These are phyloP conservation scores for Verbena officinalis DNA, from an alignment of 257 asterid species.

Conservation along the genomic window DNA sequence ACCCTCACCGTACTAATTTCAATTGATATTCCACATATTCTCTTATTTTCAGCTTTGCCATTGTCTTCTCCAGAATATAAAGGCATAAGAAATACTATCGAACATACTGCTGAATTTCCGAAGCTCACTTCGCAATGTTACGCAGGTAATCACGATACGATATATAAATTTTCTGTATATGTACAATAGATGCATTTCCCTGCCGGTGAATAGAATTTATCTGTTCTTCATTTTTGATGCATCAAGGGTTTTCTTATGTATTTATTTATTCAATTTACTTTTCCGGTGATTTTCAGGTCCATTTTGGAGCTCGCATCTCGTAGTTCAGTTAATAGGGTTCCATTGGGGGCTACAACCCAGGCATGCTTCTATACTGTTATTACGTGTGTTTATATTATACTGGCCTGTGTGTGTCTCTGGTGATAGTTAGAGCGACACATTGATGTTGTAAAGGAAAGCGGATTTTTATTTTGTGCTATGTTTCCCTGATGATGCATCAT, in stretches of 20 bases:
- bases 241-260: too few species aligned
- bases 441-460: slow-evolving; percentile 15
- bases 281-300: slow-evolving; percentile 53
- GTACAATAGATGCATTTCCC: slow-evolving; percentile 4
- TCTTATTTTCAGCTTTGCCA: neutral
- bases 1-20: too few species aligned
- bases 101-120: slow-evolving; percentile 28
- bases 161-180: neutral
- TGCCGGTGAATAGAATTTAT: neutral
- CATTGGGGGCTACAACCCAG: slow-evolving; percentile 65
- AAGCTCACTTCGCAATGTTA: slow-evolving; percentile 39
- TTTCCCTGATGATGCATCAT: slow-evolving; percentile 9
- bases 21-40: neutral
- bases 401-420: neutral
- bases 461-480: neutral
- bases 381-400: neutral
- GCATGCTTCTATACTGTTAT: slow-evolving; percentile 30
- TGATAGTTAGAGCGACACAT: neutral
- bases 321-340: slow-evolving; percentile 50
- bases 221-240: slow-evolving; percentile 23
- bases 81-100: slow-evolving; percentile 24
- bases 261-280: slow-evolving; percentile 3
- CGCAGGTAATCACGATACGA: slow-evolving; percentile 41
- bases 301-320: slow-evolving; percentile 65
- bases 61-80: slow-evolving; percentile 13